Conservation (phyloP, 1,284 basidiomycete genomes). For the Trichosporon coremiiforme region DNA sequence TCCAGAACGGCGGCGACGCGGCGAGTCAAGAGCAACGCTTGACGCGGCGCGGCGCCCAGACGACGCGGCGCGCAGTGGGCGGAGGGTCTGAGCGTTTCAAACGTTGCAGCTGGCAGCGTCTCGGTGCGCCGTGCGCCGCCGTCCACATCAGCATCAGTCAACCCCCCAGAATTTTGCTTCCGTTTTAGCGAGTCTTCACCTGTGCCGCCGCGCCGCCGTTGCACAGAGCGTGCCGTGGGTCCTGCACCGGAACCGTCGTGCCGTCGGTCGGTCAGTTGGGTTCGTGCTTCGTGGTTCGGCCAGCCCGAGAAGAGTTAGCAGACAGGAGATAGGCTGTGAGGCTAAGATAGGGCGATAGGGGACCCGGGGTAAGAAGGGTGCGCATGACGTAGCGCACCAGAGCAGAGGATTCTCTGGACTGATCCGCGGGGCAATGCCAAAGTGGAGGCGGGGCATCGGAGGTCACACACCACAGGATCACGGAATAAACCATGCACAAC, state of each 20-base stretch:
- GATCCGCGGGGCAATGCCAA: background rate
- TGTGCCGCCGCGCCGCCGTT: background rate
- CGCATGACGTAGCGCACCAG: background rate
- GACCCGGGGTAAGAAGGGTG: slow-evolving; percentile 1
- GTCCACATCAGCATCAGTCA: background rate
- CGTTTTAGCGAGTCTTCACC: background rate
- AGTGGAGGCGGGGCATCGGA: background rate
- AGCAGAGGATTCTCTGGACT: background rate
- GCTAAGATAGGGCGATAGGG: background rate
- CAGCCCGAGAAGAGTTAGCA: background rate
- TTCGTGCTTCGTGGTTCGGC: background rate
- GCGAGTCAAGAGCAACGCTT: background rate
- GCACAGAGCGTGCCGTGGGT: too few relatives aligned
- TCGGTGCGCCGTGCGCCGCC: background rate
- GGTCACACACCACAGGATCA: background rate
- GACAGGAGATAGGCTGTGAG: background rate
- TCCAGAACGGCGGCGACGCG: background rate
- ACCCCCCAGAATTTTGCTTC: slow-evolving; percentile 2
- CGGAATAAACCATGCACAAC: background rate
- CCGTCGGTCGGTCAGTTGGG: background rate
- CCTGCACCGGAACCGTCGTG: too few relatives aligned
- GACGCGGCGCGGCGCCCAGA: background rate
- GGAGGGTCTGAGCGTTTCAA: background rate
- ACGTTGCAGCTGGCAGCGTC: background rate
- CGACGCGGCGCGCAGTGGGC: background rate